Conservation (phyloP, 768 basidiomycete species). For the Xerocomellus chrysenteron region DNA sequence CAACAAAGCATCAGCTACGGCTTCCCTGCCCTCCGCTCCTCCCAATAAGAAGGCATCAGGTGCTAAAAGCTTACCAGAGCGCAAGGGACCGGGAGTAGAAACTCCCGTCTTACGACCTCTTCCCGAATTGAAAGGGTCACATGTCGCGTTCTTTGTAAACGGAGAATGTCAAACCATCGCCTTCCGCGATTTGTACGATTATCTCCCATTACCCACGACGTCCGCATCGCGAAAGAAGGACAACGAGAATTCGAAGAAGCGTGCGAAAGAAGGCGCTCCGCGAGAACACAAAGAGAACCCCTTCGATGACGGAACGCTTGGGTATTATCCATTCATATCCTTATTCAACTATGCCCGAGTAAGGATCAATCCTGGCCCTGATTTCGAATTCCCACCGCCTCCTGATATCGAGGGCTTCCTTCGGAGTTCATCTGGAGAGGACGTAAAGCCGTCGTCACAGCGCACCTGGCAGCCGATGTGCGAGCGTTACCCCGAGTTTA, state of each 20-base stretch:
- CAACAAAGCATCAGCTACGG: conserved; percentile 53
- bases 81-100: conserved; percentile 36
- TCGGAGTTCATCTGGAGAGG: conserved; percentile 32
- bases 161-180: conserved; percentile 82
- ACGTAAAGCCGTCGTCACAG: conserved; percentile 26
- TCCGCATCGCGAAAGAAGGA: conserved; percentile 57
- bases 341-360: conserved; percentile 89
- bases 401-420: conserved; percentile 71
- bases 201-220: conserved; percentile 72
- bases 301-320: conserved; percentile 91
- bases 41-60: conserved; percentile 63
- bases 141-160: conserved; percentile 89
- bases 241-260: conserved; percentile 54
- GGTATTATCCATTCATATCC: conserved; percentile 95
- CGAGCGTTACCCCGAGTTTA: conserved; percentile 85
- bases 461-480: conserved; percentile 75
- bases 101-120: conserved; percentile 56
- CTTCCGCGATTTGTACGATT: conserved; percentile 88
- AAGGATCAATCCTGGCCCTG: conserved; percentile 83
- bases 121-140: conserved; percentile 67
- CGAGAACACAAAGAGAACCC: conserved; percentile 79
- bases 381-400: conserved; percentile 80
- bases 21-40: conserved; percentile 54
- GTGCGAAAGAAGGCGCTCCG: conserved; percentile 58
- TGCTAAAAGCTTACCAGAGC: conserved; percentile 67